Evolutionary conservation across 2,329 filamentous ascomycete species (phyloP), one percentile per base, ranked within the genome.

Genomic region (Trichophyton simii): DNA sequence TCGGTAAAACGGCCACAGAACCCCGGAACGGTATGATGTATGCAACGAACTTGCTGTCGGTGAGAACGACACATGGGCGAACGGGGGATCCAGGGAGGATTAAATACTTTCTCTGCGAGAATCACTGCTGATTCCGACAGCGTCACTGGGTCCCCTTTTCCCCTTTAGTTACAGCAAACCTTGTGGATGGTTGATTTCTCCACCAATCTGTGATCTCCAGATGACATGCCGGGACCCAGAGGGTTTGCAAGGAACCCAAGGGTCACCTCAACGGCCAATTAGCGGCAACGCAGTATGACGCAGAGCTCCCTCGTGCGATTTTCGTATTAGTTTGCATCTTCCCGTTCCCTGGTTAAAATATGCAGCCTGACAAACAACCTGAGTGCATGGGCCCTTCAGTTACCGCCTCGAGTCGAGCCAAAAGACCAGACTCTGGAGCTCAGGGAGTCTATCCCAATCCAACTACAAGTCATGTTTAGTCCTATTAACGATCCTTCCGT

Each of bases 151-250:
- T 44, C 22, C 50, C 50, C 11, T 9, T 54, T 9, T 13, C 25
- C 48, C 48, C 7, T 13, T 54, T 54, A 54, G 28, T 36, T 13
- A 54, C 7, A 54, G 22, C 22, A n/a, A 54, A 55, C 50, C 28
- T 55, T 55, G 50, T 55, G 50, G 28, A n/a, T 15, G 11, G 50
- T 55, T 20, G 50, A 15, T 34, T 34, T 55, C 50, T 55, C 50
- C 50, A 55, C 50, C 50, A 55, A 55, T 55, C 50, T 55, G 28
- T 28, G 50, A 55, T 55, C 50, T 55, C 50, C 28, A 55, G 50
- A 55, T 55, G 50, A n/a, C 15, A 9, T 15, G 28, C 50, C n/a
- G 50, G n/a, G 50, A 36, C 18, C 50, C 28, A 55, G 50, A 55
- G 50, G 34, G 31, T 28, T 36, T 20, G n/a, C 28, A 55, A 28